These are phyloP conservation scores for Andrographis paniculata DNA, from an alignment of 305 asterid species.

Conservation along the genomic window DNA sequence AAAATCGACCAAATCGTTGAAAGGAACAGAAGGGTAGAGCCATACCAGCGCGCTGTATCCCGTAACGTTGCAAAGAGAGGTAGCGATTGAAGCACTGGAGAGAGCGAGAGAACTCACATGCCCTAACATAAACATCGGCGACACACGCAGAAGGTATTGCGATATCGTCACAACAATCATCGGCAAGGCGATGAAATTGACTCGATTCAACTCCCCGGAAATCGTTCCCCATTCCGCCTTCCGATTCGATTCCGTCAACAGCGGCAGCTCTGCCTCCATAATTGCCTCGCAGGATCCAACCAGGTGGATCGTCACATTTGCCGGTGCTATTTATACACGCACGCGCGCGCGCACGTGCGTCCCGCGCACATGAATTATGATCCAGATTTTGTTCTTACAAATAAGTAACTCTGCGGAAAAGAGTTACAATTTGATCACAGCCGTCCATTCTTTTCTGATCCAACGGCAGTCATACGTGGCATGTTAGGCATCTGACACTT, in stretches of 20 bases:
- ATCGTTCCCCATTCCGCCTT: constrained; percentile 8
- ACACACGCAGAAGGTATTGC: constrained; percentile 32
- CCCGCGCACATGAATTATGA: too few species aligned
- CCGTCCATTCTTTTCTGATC: too few species aligned
- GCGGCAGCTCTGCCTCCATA: constrained; percentile 27
- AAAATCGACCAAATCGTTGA: too few species aligned
- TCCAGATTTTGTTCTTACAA: too few species aligned
- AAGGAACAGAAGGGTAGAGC: too few species aligned
- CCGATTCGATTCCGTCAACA: constrained; percentile 16
- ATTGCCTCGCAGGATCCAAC: too few species aligned
- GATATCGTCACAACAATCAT: constrained; percentile 36
- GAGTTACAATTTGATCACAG: too few species aligned
- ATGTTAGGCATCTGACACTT: too few species aligned
- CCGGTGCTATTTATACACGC: background rate
- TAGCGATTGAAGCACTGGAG: constrained; percentile 45
- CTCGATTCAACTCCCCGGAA: constrained; percentile 26
- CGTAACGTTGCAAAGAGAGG: constrained; percentile 46
- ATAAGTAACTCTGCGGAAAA: too few species aligned
- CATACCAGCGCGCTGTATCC: constrained; percentile 46
- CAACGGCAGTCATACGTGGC: too few species aligned
- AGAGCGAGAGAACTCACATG: constrained; percentile 41
- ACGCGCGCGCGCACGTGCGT: background rate
- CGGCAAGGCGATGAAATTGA: constrained; percentile 36
- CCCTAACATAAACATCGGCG: constrained; percentile 48
- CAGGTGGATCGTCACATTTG: too few species aligned